Evolutionary conservation across 805 yeast genomes (phyloP), one percentile per base, ranked within the genome.

Genomic region (Komagataella phaffii): DNA sequence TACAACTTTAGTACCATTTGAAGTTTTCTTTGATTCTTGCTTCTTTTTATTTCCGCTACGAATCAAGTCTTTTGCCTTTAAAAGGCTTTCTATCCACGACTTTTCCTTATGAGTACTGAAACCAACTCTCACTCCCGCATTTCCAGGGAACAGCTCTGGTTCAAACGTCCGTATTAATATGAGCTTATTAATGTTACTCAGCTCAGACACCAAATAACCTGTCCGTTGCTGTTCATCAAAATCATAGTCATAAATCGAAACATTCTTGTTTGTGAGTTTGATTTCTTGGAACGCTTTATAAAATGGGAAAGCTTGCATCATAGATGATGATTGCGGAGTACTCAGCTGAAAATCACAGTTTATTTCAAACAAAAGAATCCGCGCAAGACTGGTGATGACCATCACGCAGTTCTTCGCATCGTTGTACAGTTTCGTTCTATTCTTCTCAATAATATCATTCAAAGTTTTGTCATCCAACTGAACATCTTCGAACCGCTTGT

Each of bases 201-300:
- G 68, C 58, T 85, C 90, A 24, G 85, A 60, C 10, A 83, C 81
- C 48, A 84, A 66, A 58, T 77, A 83, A 0, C 91, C 93, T 52
- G 70, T 74, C 21, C 71, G 70, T 6, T 71, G 70, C 17, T 65
- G 68, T 53, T 80, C 85, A 55, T 80, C 82, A 64, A 85, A 85
- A 61, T 85, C 91, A 64, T 82, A 84, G 64, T 85, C 91, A 61
- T 85, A 85, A 82, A 85, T 80, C 59, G 86, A 85, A 51, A 85
- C 79, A 56, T 77, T 70, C 47, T 69, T 66, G 57, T 76, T 79
- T 0, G 77, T 74, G 30, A 74, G 57, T 50, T 67, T 73, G 44
- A 77, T 71, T 24, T 73, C 73, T 43, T 65, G 59, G 1, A 65
- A 55, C 45, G 58, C 61, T 2, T 64, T 59, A 52, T 63, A 66